Evolutionary conservation across 139 green algal species (phyloP).

Genomic region (Closterium sp.): DNA sequence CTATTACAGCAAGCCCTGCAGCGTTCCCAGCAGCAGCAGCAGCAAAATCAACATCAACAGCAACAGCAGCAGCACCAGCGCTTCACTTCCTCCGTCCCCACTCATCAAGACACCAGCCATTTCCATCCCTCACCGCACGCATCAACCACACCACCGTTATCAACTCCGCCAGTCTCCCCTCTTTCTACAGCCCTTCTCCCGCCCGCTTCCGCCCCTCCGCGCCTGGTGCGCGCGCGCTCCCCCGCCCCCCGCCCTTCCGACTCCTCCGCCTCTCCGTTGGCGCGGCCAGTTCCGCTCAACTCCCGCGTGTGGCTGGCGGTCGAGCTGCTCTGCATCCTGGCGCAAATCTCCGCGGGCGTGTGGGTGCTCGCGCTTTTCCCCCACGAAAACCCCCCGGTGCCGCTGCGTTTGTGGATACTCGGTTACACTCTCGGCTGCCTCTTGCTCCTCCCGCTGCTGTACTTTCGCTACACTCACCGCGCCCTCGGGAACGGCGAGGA

Average conservation of each 20-base stretch:
- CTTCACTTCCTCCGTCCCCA: too few species aligned
- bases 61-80: too few species aligned
- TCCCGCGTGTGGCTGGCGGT: not conserved
- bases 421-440: not conserved
- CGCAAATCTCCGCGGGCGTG: not conserved
- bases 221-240: not conserved
- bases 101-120: too few species aligned
- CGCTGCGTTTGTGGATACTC: not conserved
- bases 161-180: not conserved
- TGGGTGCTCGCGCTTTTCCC: not conserved
- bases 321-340: not conserved
- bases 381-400: not conserved
- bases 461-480: not conserved
- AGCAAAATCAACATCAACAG: not conserved
- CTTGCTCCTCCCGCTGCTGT: not conserved
- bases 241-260: not conserved
- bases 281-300: not conserved
- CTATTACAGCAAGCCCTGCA: not conserved
- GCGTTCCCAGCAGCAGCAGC: not conserved
- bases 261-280: not conserved
- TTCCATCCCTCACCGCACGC: not conserved
- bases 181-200: not conserved
- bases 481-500: not conserved
- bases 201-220: not conserved
- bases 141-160: not conserved